Conservation (phyloP, 306 rosid genomes). For the Vachellia pachyceras region DNA sequence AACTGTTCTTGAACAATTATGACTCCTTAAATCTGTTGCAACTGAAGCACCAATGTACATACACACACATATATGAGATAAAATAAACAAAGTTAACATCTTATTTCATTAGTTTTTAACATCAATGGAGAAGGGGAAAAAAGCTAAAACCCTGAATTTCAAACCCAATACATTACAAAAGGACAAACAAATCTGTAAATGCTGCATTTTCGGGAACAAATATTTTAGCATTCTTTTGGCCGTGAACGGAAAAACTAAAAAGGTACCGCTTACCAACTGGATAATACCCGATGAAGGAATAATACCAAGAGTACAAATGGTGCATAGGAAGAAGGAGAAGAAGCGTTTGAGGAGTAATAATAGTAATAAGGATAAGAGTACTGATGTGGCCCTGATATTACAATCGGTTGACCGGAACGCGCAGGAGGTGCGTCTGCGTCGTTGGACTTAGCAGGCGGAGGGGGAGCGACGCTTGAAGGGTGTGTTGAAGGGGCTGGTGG, state of each 20-base stretch:
- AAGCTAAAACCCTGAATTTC: constrained; percentile 10
- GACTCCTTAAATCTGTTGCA: no score
- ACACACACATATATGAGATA: not conserved
- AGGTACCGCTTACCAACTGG: constrained; percentile 27
- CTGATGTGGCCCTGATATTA: constrained; percentile 51
- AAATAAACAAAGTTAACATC: not conserved
- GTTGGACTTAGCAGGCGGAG: constrained; percentile 53
- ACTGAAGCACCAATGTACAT: not conserved
- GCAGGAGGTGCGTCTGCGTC: constrained; percentile 54
- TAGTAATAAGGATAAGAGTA: constrained; percentile 68
- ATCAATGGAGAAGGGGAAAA: not conserved
- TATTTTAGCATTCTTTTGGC: constrained; percentile 3
- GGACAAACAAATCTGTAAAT: constrained; percentile 16
- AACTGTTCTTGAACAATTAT: no score
- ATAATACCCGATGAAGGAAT: constrained; percentile 43
- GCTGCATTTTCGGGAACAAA: constrained; percentile 22
- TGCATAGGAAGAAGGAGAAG: constrained; percentile 45
- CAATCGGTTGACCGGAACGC: constrained; percentile 47
- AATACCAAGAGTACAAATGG: constrained; percentile 16
- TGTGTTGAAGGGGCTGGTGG: constrained; percentile 47
- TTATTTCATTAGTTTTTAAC: not conserved
- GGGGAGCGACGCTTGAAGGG: constrained; percentile 49
- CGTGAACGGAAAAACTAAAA: not conserved
- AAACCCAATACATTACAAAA: constrained; percentile 10
- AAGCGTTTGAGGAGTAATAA: constrained; percentile 53